Percentiles rank a stretch among this genome's conserved stretches.
Conservation (phyloP, 805 yeast genomes). For the Myxozyma geophila region DNA sequence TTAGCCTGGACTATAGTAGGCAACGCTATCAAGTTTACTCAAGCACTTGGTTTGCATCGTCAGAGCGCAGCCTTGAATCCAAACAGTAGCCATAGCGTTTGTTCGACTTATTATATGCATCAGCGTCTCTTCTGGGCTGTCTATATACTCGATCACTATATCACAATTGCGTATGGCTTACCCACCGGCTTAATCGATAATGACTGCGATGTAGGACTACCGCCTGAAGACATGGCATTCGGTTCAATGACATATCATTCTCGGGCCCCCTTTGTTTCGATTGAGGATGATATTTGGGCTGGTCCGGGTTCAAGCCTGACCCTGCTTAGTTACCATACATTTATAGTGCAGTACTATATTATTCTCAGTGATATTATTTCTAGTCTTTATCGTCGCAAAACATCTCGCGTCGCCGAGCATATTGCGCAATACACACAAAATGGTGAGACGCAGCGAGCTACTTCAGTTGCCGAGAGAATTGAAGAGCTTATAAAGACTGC, state of each 20-base stretch:
- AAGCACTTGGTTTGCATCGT: conserved; percentile 25
- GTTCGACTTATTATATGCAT: conserved; percentile 7
- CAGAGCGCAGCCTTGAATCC: neutral
- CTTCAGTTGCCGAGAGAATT: neutral
- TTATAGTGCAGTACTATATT: conserved; percentile 19
- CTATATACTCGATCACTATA: conserved; percentile 23
- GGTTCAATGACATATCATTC: neutral
- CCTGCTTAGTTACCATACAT: conserved; percentile 18
- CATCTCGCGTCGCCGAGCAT: conserved; percentile 1
- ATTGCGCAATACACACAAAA: neutral
- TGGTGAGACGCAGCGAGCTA: no score
- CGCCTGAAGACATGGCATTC: neutral
- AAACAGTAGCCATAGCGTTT: neutral
- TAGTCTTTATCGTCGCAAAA: conserved; percentile 14
- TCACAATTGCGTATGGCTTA: conserved; percentile 25
- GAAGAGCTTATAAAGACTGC: conserved; percentile 11
- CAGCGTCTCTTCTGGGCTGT: conserved; percentile 31
- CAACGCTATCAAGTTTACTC: conserved; percentile 19
- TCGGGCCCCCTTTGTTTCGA: neutral
- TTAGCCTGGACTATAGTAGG: conserved; percentile 28
- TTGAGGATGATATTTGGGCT: conserved; percentile 10
- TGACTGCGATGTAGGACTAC: conserved; percentile 25
- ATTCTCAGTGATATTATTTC: conserved; percentile 23
- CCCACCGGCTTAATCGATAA: conserved; percentile 20
- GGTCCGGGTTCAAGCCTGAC: neutral